Base-by-base conservation (phyloP, 2,329 filamentous ascomycete genomes). In the Westerdykella ornata region DNA sequence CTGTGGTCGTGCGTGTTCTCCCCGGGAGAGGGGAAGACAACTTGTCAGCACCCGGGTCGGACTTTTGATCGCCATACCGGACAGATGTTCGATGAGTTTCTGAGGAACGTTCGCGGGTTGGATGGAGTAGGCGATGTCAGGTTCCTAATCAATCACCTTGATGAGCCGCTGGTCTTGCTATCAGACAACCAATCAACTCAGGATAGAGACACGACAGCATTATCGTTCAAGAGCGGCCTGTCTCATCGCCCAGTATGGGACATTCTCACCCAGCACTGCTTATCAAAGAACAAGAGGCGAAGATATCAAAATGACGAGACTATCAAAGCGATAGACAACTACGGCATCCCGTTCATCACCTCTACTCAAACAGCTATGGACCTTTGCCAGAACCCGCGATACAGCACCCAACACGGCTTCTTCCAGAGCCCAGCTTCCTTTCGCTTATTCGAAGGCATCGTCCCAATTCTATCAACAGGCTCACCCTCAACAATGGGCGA, bases 401-500 rank as follows among this genome's bases (percentile, higher is more conserved):
- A 73, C 45, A 49, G 50, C 4, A 30, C 49, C 9, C 54, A 65
- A 42, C 70, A 78, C 43, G 75, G 73, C 4, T 56, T 77, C 6
- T 57, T 74, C 20, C 59, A 66, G 4, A 64, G 63, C 5, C 74
- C 74, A 0, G 56, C 65, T 2, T 69, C 70, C 0, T 66, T 75
- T n/a, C 53, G 49, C 0, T 46, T 72, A 0, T 64, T 72, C 0
- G 48, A 70, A 22, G 67, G 63, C 0, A 20, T 63, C 1, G 64
- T 74, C 0, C 76, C 75, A 0, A 54, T 78, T 0, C 59, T 78
- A 0, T 72, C 74, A 1, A 68, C 65, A 0, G 71, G 69, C 1
- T 52, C 66, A 0, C 64, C 62, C 0, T 72, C 71, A 0, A 71
- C 72, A 0, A 73, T 76, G 66, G 65, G 66, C 14, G 50, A 57